Evolutionary conservation across 805 yeast species (phyloP).

Genomic region (Metschnikowia kunwiensis): DNA sequence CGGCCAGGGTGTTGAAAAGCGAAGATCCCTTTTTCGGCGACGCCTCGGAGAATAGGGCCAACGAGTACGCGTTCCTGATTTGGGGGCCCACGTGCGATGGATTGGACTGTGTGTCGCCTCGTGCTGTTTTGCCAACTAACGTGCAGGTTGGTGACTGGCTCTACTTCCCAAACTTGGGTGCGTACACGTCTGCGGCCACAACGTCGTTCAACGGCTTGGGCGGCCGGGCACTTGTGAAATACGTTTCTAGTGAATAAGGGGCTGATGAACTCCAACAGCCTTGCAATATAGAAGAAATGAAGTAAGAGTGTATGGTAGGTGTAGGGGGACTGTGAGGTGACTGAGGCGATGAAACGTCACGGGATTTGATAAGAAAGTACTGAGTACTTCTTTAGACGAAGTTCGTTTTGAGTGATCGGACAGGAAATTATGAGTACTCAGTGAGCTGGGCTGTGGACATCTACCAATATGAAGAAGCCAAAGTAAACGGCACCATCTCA

Average conservation of each 20-base stretch:
- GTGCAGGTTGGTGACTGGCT: conserved; percentile 90
- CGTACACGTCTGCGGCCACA: conserved; percentile 91
- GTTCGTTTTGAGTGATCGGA: too few relatives aligned
- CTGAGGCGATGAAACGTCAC: too few relatives aligned
- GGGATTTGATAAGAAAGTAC: too few relatives aligned
- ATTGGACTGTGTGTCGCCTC: conserved; percentile 70
- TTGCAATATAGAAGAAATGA: conserved; percentile 1
- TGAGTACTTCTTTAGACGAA: too few relatives aligned
- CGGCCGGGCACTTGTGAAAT: conserved; percentile 55
- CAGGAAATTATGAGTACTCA: too few relatives aligned
- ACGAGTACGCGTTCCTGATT: conserved; percentile 51
- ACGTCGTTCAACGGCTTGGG: conserved; percentile 89
- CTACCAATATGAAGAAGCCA: too few relatives aligned
- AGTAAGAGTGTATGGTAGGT: background rate
- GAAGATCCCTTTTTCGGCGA: conserved; percentile 18
- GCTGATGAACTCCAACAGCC: conserved; percentile 10
- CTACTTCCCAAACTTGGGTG: conserved; percentile 79
- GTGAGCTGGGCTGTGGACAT: too few relatives aligned
- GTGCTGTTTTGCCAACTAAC: conserved; percentile 51
- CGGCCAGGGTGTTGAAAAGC: conserved; percentile 57
- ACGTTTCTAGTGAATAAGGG: conserved; percentile 39
- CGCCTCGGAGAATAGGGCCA: conserved; percentile 5
- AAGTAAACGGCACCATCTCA: too few relatives aligned
- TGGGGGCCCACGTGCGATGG: conserved; percentile 99
- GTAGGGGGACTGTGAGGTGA: background rate